These are phyloP conservation scores for Magnusiomyces paraingens DNA, from an alignment of 1,139 yeast species.

Conservation along the genomic window DNA sequence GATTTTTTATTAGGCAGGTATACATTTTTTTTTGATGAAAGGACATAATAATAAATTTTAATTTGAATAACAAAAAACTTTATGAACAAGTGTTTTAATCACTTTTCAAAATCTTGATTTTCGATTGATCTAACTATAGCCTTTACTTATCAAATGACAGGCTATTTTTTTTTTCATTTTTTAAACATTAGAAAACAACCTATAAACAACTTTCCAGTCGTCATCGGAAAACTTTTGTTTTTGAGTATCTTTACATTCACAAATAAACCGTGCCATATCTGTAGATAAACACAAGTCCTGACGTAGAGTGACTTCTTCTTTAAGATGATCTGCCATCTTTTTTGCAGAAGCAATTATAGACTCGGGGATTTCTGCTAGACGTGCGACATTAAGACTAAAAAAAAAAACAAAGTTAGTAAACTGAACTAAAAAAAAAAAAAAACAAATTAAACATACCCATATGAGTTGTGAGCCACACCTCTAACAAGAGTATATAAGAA, in stretches of 20 bases:
- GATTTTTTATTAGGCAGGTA: no score
- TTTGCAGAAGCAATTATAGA: slow-evolving; percentile 19
- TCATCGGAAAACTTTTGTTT: background rate
- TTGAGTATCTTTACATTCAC: background rate
- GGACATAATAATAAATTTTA: no score
- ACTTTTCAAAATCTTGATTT: no score
- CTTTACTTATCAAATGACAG: no score
- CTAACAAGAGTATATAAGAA: slow-evolving; percentile 30
- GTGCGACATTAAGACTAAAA: slow-evolving; percentile 31
- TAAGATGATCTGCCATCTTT: background rate
- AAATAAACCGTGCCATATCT: background rate
- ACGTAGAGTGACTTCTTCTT: background rate
- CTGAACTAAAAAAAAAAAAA: background rate
- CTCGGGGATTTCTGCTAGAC: slow-evolving; percentile 32
- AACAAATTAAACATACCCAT: slow-evolving; percentile 24
- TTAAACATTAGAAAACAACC: no score
- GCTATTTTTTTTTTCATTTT: no score
- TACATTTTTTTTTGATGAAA: no score
- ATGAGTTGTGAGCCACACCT: slow-evolving; percentile 33
- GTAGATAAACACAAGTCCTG: background rate
- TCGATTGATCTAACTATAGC: no score
- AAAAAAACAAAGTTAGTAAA: background rate
- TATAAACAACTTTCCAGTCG: no score
- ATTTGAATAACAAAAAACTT: no score
- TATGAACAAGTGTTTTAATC: no score